Base-by-base conservation (phyloP, 306 rosid genomes). In the Gastrolobium bilobum region DNA sequence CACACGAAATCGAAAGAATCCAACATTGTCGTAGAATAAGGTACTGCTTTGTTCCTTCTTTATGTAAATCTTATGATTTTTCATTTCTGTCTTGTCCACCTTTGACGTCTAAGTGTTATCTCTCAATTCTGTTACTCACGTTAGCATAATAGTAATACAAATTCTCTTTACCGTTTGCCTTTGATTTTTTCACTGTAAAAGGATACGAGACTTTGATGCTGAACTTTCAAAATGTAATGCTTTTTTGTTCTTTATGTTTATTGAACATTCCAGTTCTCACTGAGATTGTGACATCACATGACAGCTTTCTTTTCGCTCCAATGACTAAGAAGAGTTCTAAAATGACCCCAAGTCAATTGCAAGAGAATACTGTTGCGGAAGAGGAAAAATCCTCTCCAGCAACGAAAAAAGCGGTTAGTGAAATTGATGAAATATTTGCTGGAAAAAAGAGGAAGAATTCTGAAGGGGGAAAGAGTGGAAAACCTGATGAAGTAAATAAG, bases 371-470 rank as follows among this genome's bases (percentile, higher is more conserved):
- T 4, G 80, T 13, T 26, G 65, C 13, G 15, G 83, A 88, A 67
- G 84, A 82, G 82, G 78, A 62, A 52, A 92, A 81, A 7, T 80
- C 76, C 58, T 46, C 87, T 4, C 76, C 83, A 2, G 69, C 31
- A 10, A 66, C 10, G 3, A 89, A 86, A 54, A 87, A 87, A 68
- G 34, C 58, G 0, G 63, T 2, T 3, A 86, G 71, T 65, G 97
- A 87, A 83, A 93, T 93, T 10, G 98, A 93, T 80, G 93, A 90
- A 65, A 93, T 93, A 30, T 93, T 91, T 10, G 85, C 91, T 1
- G 83, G 86, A 15, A 84, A 83, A 50, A 91, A 88, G 82, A 90
- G 91, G 83, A 91, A 88, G 88, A 91, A 88, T 10, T 26, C 75
- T 0, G 78, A 86, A 11, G 42, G 20, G 1, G 60, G 14, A 7